Base-by-base conservation (phyloP, 1,139 yeast species). In the Candida labiduridarum region DNA sequence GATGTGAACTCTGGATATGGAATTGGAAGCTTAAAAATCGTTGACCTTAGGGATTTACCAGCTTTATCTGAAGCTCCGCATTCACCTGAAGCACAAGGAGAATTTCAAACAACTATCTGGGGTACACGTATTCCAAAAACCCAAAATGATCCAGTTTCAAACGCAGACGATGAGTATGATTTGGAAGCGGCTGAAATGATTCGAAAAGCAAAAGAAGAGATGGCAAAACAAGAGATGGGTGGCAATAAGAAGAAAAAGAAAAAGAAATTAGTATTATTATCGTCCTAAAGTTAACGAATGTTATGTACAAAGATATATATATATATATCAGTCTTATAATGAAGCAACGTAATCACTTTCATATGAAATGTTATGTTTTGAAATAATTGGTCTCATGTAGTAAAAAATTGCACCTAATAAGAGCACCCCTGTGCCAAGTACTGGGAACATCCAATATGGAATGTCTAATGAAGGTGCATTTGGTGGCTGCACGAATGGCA, bases 391-490 rank as follows among this genome's bases (percentile, higher is more conserved):
- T 35, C 64, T 52, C 1, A 52, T 18, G 47, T 54, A 63, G 55
- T 58, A 68, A 60, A 63, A 83, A 0, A 71, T 58, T 0, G 66
- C 80, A 1, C 87, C 87, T n/a, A 70, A 43, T 0, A 69, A 49
- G 25, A 82, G 61, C 7, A 80, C 79, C 2, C 74, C 65, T 2
- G 82, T 66, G 0, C 87, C 84, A 2, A 83, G 77, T 6, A 74
- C 67, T 0, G 87, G 87, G 59, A 82, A 82, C 31, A 82, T 74
- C 74, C 80, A 83, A 58, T 78, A 83, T 0, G 87, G 86, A 46
- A 67, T 71, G 51, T 55, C 64, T 53, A 64, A 65, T n/a, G 52
- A 49, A 14, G 54, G 47, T n/a, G 52, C 56, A 39, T 57, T 55
- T 22, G 76, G 77, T 1, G 87, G 87, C 2, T 82, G 84, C 0